Base-by-base conservation (phyloP, 2,329 filamentous ascomycete genomes). In the Diaporthe citri region DNA sequence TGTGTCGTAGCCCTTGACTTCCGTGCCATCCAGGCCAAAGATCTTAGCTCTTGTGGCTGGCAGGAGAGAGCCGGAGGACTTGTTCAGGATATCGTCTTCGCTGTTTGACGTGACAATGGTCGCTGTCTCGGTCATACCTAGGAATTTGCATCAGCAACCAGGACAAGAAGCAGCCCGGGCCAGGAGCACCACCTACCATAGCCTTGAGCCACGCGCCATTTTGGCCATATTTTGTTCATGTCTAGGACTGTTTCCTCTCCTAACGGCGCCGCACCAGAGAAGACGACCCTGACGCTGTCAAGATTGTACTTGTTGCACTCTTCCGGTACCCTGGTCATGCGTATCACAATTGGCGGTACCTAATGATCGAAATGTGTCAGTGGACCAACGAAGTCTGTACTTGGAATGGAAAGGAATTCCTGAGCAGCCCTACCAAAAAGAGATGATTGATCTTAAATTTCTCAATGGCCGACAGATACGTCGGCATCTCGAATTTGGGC, bases 321-420 rank as follows among this genome's bases (percentile, higher is more conserved):
- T 0, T 90, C 84, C 57, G 88, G 87, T 78, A 91, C 92, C 77
- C 93, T 94, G 34, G 93, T 87, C 86, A 97, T 90, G 75, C 90
- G 88, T 76, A 97, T 94, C 75, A 97, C 91, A 79, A 97, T 96
- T 0, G 95, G 95, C 9, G 95, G 95, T 0, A 97, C 92, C 90
- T 92, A 55, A 41, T 31, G 25, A 22, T 10, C 1, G 13, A 10
- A 13, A n/a, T 22, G 3, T 34, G 62, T 76, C 56, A 76, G 73
- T 34, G 59, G 10, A 51, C 28, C 28, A 13, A 17, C 6, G 22
- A 31, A n/a, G 9, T 13, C 31, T 13, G 31, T 34, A 62, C 17
- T 28, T 34, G 9, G 9, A 9, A 3, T 34, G 9, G 9, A 9
- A 3, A 4, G 20, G 12, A 48, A 48, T 25, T 12, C 4, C 39